phyloP scores from a whole-genome alignment of 371 early-diverging fungal genomes.

The Apophysomyces trapeziformis region DNA sequence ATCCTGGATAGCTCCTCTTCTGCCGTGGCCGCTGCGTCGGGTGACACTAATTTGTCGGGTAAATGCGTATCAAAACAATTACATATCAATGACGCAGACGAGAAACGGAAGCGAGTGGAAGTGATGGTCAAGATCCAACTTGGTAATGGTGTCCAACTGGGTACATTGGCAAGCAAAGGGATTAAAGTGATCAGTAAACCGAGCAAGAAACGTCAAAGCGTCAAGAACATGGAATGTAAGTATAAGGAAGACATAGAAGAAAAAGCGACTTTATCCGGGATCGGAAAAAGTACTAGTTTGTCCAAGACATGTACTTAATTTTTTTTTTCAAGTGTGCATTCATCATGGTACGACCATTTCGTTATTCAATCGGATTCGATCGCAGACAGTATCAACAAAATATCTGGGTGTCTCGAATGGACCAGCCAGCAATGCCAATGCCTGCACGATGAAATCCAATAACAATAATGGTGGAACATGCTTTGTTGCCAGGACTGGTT shows the following conservation, averaged over 20 bases:
- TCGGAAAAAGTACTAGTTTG: slow-evolving; percentile 6
- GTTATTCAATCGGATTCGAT: slow-evolving; percentile 79
- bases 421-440: slow-evolving; percentile 32
- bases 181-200: slow-evolving; percentile 84
- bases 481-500: slow-evolving; percentile 69
- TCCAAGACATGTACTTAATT: not conserved
- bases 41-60: slow-evolving; percentile 41
- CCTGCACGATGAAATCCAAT: slow-evolving; percentile 52
- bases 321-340: slow-evolving; percentile 53
- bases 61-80: slow-evolving; percentile 76
- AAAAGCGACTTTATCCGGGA: not conserved
- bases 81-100: slow-evolving; percentile 76
- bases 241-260: not conserved
- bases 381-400: slow-evolving; percentile 80
- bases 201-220: slow-evolving; percentile 77
- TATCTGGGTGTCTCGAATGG: slow-evolving; percentile 69
- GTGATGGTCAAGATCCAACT: slow-evolving; percentile 67
- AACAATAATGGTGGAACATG: slow-evolving; percentile 51
- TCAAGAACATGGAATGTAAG: slow-evolving; percentile 70
- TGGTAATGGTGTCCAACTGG: slow-evolving; percentile 56
- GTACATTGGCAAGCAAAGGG: slow-evolving; percentile 69
- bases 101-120: slow-evolving; percentile 71
- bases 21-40: slow-evolving; percentile 14
- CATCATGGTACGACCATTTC: slow-evolving; percentile 78
- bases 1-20: slow-evolving; percentile 20